A percentile compares a stretch with the other conserved stretches of the same genome.
Evolutionary conservation across 2,329 filamentous ascomycete species (phyloP).

Genomic region (Hirsutella rhossiliensis): DNA sequence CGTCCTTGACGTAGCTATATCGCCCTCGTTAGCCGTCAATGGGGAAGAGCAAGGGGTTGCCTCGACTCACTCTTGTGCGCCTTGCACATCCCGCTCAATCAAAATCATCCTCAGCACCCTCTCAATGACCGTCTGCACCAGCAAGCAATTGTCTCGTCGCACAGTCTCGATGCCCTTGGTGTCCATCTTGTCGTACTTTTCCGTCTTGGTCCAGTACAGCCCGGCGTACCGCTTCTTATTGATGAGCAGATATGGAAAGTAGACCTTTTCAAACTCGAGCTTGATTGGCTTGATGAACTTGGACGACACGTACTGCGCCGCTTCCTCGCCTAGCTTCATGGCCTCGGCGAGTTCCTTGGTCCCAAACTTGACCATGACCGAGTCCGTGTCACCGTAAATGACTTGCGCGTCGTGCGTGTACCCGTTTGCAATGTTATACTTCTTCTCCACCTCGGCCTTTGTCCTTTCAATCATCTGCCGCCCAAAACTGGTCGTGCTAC

Average conservation of each 20-base stretch:
- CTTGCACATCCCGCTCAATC: slow-evolving; percentile 81
- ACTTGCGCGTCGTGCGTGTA: slow-evolving; percentile 92
- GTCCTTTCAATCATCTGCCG: slow-evolving; percentile 99
- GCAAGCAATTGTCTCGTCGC: slow-evolving; percentile 84
- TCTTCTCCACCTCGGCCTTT: slow-evolving; percentile 84
- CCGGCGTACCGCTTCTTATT: slow-evolving; percentile 99
- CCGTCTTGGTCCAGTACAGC: slow-evolving; percentile 89
- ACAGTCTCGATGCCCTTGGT: slow-evolving; percentile 99
- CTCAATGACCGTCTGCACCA: slow-evolving; percentile 96
- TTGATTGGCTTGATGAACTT: slow-evolving; percentile 98
- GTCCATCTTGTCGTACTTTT: slow-evolving; percentile 99
- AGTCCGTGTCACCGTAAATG: slow-evolving; percentile 98
- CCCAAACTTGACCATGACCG: slow-evolving; percentile 98
- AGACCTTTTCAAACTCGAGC: slow-evolving; percentile 98
- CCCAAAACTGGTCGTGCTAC: slow-evolving; percentile 92
- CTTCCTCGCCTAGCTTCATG: slow-evolving; percentile 94
- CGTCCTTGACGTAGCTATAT: slow-evolving; percentile 86
- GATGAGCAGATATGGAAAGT: slow-evolving; percentile 94
- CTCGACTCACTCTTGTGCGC: slow-evolving; percentile 74
- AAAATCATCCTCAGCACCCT: slow-evolving; percentile 91
- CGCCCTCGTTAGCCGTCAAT: slow-evolving; percentile 23
- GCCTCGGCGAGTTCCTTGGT: slow-evolving; percentile 74
- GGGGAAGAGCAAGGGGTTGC: not conserved
- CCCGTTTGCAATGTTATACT: slow-evolving; percentile 86
- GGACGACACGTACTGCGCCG: slow-evolving; percentile 72